phyloP scores from a whole-genome alignment of 352 stramenopile genomes.

The Phytophthora colocasiae region DNA sequence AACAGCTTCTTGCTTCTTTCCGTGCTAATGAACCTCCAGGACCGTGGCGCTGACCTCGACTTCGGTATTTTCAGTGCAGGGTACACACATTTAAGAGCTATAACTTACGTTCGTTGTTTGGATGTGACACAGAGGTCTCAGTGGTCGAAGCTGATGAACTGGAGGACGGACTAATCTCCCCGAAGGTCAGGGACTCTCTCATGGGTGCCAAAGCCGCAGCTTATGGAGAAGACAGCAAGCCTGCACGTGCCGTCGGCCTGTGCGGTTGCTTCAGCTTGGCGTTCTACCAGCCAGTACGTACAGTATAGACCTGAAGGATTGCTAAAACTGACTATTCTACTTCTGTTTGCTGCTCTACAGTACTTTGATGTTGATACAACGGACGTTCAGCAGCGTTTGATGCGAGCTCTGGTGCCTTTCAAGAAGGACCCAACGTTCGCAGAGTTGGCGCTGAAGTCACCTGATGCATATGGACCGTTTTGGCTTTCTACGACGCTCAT shows the following conservation, averaged over 20 bases:
- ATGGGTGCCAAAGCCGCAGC: slow-evolving; percentile 58
- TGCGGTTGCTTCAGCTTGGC: slow-evolving; percentile 85
- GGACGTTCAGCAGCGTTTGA: slow-evolving; percentile 81
- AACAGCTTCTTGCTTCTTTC: slow-evolving; percentile 13
- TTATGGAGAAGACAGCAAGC: slow-evolving; percentile 49
- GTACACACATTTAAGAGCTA: not conserved
- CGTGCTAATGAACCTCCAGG: slow-evolving; percentile 38
- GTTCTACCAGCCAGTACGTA: slow-evolving; percentile 84
- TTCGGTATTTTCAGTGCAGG: slow-evolving; percentile 59
- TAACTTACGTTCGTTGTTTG: slow-evolving; percentile 6
- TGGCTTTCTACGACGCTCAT: slow-evolving; percentile 89
- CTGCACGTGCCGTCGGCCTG: slow-evolving; percentile 48
- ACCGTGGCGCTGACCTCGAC: slow-evolving; percentile 70
- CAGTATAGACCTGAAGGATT: too few relatives aligned
- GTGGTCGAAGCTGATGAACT: slow-evolving; percentile 77
- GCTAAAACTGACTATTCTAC: slow-evolving; percentile 1
- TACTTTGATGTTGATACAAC: slow-evolving; percentile 89
- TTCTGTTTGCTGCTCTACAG: slow-evolving; percentile 36
- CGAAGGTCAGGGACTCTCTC: slow-evolving; percentile 69
- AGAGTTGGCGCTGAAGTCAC: slow-evolving; percentile 64
- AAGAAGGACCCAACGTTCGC: slow-evolving; percentile 86
- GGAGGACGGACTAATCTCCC: slow-evolving; percentile 78
- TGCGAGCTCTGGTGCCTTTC: slow-evolving; percentile 79
- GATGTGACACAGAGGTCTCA: slow-evolving; percentile 62
- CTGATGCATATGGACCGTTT: slow-evolving; percentile 85